Evolutionary conservation across 176 grass and related monocot genomes (phyloP).

Genomic region (Cymbopogon citratus): DNA sequence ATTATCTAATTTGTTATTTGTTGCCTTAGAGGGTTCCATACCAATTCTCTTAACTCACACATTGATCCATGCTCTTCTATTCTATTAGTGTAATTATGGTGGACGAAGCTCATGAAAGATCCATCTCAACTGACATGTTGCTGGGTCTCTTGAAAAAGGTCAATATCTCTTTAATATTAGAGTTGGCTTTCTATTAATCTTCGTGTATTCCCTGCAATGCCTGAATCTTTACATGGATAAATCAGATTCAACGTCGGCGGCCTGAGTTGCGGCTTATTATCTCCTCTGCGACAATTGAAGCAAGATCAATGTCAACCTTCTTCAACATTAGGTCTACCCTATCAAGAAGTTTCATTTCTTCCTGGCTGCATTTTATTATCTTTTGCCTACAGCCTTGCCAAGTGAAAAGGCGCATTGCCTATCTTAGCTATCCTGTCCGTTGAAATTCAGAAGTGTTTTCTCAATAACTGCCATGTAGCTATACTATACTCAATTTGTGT

Average conservation of each 20-base stretch:
- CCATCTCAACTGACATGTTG: conserved; percentile 95
- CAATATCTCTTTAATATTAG: conserved; percentile 4
- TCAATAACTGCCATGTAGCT: not conserved
- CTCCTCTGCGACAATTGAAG: conserved; percentile 99
- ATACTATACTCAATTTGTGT: not conserved
- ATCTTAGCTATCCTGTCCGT: not conserved
- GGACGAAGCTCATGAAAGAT: conserved; percentile 99
- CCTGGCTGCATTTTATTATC: not conserved
- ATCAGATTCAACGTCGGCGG: conserved; percentile 78
- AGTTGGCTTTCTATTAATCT: conserved; percentile 13
- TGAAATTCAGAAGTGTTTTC: not conserved
- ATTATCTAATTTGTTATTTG: not conserved
- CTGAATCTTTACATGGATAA: conserved; percentile 16
- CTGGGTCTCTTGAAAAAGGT: conserved; percentile 98
- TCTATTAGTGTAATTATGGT: conserved; percentile 88
- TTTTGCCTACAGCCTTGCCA: not conserved
- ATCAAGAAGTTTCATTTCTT: conserved; percentile 30
- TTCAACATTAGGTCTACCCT: conserved; percentile 71
- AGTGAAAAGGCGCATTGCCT: not conserved
- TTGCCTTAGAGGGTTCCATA: not conserved
- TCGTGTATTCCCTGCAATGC: not conserved
- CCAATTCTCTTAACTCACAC: conserved; percentile 10
- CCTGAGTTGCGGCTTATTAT: conserved; percentile 78
- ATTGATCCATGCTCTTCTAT: conserved; percentile 14
- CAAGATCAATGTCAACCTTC: conserved; percentile 93